Evolutionary conservation across 441 rosid genomes (phyloP).

Genomic region (Eutrema salsugineum): DNA sequence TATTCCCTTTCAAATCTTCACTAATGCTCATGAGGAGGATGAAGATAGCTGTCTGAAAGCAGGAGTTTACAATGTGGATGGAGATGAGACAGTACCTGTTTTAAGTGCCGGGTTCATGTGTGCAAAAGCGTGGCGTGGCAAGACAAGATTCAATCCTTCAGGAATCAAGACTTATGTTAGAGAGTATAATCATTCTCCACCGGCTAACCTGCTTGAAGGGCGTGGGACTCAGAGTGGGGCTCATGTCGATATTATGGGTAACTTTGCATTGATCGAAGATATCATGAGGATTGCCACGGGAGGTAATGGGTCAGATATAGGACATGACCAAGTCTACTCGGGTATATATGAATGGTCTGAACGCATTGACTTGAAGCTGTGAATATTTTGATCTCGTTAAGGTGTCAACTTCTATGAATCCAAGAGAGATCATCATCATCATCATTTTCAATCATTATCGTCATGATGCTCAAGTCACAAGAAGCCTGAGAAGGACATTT

Average conservation of each 20-base stretch:
- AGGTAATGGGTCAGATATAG: constrained; percentile 72
- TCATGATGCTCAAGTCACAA: constrained; percentile 11
- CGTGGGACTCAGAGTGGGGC: constrained; percentile 91
- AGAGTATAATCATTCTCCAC: constrained; percentile 86
- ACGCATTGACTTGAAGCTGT: constrained; percentile 65
- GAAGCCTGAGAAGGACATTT: constrained; percentile 16
- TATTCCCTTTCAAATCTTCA: constrained; percentile 88
- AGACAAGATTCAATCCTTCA: constrained; percentile 88
- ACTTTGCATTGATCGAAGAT: constrained; percentile 90
- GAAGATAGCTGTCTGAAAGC: constrained; percentile 71
- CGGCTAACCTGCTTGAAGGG: constrained; percentile 83
- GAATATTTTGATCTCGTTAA: constrained; percentile 15
- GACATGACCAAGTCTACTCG: constrained; percentile 79
- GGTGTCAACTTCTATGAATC: constrained; percentile 13
- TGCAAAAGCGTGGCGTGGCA: constrained; percentile 98
- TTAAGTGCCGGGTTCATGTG: constrained; percentile 93
- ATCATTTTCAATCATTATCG: neutral
- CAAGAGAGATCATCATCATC: constrained; percentile 3
- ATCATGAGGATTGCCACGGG: constrained; percentile 90
- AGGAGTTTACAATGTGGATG: constrained; percentile 85
- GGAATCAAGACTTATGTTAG: constrained; percentile 69
- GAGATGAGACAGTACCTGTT: constrained; percentile 94
- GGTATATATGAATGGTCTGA: constrained; percentile 84
- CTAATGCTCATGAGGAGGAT: constrained; percentile 60
- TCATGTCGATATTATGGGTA: constrained; percentile 97